These are phyloP conservation scores for Saccharum spontaneum DNA, from an alignment of 176 grass and related monocot genomes.

Conservation along the genomic window DNA sequence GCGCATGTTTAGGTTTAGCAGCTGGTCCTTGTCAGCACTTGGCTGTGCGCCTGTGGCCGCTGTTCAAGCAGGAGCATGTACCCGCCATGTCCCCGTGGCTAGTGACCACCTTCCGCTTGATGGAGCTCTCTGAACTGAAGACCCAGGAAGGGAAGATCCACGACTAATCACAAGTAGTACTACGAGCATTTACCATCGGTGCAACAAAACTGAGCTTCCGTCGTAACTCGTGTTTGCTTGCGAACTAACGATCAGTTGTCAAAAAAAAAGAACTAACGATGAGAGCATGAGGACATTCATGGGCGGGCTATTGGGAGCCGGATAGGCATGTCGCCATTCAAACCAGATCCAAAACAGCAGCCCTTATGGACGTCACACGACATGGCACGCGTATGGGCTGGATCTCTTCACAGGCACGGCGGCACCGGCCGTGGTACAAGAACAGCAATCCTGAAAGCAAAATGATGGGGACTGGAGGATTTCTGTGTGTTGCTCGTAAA, in stretches of 20 bases:
- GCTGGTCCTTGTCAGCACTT: conserved; percentile 9
- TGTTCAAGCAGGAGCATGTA: not conserved
- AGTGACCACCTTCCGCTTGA: not conserved
- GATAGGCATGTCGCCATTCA: not conserved
- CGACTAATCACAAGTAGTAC: no score
- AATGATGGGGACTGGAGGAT: not conserved
- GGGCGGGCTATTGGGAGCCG: not conserved
- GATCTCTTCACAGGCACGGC: not conserved
- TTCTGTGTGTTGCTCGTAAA: not conserved
- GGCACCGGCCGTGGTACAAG: not conserved
- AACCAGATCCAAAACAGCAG: not conserved
- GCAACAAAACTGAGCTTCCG: no score
- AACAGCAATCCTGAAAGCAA: not conserved
- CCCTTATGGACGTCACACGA: conserved; percentile 17
- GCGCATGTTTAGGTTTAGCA: not conserved
- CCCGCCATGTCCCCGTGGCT: not conserved
- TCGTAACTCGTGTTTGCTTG: not conserved
- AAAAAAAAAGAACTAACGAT: not conserved
- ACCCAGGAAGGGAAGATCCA: no score
- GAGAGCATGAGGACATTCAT: conserved; percentile 1
- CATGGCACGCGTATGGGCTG: not conserved
- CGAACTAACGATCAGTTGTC: not conserved
- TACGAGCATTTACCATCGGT: no score
- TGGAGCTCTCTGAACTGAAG: not conserved
- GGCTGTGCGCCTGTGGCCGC: not conserved